Evolutionary conservation across 2,329 filamentous ascomycete genomes (phyloP).

Genomic region (Phialocephala sp.): DNA sequence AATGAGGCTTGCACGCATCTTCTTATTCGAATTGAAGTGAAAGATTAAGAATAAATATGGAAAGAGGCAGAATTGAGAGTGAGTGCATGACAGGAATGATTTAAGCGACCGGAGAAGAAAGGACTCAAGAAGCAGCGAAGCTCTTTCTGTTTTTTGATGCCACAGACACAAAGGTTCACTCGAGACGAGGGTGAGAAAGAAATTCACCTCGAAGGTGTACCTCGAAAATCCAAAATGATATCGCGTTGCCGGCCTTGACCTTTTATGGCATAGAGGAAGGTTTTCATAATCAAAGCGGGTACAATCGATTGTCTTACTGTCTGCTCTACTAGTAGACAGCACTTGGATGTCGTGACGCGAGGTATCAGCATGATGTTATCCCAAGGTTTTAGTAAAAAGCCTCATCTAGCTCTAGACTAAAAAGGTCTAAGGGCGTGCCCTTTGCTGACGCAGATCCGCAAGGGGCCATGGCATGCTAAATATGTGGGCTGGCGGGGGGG

Average conservation of each 20-base stretch:
- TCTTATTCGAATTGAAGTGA: not conserved
- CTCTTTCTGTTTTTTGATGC: not conserved
- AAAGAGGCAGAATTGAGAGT: too few species aligned
- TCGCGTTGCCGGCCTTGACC: not conserved
- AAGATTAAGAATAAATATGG: not conserved
- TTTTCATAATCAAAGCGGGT: too few species aligned
- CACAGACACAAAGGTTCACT: not conserved
- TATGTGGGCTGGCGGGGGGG: not conserved
- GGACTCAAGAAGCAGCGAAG: not conserved
- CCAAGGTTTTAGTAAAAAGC: not conserved
- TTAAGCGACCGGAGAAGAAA: not conserved
- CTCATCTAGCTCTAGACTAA: not conserved
- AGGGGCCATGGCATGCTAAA: slow-evolving; percentile 1
- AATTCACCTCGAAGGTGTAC: not conserved
- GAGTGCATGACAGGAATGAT: slow-evolving; percentile 7
- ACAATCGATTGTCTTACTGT: too few species aligned
- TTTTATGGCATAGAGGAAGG: too few species aligned
- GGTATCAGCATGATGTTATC: too few species aligned
- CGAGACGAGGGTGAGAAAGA: not conserved
- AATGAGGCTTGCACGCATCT: slow-evolving; percentile 10
- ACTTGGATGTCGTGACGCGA: too few species aligned
- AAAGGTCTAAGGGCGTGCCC: not conserved
- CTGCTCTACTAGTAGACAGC: too few species aligned
- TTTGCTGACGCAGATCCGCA: not conserved
- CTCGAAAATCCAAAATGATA: not conserved